Percentiles rank a stretch among this genome's conserved stretches.
Conservation (phyloP, 805 yeast genomes). For the Candida gorgasii region DNA sequence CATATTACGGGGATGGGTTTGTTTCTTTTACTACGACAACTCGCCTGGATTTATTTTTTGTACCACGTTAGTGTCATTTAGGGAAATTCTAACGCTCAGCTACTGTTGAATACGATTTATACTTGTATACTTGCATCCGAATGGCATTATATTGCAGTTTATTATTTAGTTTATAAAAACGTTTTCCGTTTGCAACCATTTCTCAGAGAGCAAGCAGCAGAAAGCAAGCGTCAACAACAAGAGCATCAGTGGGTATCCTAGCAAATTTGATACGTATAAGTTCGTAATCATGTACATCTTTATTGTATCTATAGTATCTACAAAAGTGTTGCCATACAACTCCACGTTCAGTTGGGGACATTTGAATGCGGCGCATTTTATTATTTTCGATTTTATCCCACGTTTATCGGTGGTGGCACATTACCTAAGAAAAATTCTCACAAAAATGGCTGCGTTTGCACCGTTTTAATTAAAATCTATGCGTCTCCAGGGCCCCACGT, state of each 20-base stretch:
- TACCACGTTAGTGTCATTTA: not conserved
- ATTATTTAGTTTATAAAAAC: not conserved
- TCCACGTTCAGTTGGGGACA: conserved; percentile 4
- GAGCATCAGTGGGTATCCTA: too few species aligned
- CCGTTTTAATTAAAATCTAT: conserved; percentile 3
- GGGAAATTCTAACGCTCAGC: not conserved
- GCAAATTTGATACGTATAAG: too few species aligned
- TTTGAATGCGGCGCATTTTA: conserved; percentile 2
- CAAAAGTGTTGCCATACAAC: too few species aligned
- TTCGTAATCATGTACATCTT: not conserved
- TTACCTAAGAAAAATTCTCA: not conserved
- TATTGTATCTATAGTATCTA: too few species aligned
- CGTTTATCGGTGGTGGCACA: conserved; percentile 4
- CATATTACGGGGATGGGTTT: not conserved
- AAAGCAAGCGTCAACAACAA: too few species aligned
- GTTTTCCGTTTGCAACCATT: not conserved
- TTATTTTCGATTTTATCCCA: not conserved
- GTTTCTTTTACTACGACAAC: too few species aligned
- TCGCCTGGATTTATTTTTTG: not conserved
- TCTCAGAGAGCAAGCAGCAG: not conserved
- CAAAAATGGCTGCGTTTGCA: conserved; percentile 1
- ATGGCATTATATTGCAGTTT: not conserved
- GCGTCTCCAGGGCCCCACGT: conserved; percentile 5
- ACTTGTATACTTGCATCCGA: not conserved
- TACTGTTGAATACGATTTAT: not conserved